These are phyloP conservation scores for Aspergillus quadricinctus DNA, from an alignment of 2,329 filamentous ascomycete genomes.

Conservation along the genomic window DNA sequence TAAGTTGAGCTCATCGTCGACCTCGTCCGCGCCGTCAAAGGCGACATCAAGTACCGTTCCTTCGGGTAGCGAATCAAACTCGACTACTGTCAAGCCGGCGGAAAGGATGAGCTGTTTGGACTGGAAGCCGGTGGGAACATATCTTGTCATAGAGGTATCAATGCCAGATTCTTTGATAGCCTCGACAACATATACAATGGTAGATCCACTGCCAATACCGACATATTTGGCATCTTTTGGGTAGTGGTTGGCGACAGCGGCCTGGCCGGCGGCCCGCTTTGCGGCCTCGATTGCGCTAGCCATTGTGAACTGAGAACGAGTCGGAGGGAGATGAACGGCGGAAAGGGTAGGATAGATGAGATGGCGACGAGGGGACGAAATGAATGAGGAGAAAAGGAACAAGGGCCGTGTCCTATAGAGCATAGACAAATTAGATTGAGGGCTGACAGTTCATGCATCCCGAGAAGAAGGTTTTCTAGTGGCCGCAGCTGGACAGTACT, in stretches of 20 bases:
- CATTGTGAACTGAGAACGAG: constrained; percentile 28
- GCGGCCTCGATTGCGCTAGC: constrained; percentile 49
- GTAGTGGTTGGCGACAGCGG: constrained; percentile 59
- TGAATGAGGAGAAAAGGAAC: constrained; percentile 1
- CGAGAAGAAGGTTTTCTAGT: not conserved
- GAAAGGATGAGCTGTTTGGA: constrained; percentile 79
- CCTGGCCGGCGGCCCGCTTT: constrained; percentile 56
- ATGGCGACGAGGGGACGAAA: constrained; percentile 2
- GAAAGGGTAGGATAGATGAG: constrained; percentile 1
- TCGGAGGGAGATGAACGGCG: not conserved
- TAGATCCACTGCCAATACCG: constrained; percentile 62
- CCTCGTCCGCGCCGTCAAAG: constrained; percentile 96
- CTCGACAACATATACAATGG: constrained; percentile 64
- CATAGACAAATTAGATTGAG: constrained; percentile 8
- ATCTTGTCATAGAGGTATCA: constrained; percentile 61
- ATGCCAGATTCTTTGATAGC: constrained; percentile 52
- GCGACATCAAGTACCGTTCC: constrained; percentile 72
- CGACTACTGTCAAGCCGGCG: constrained; percentile 71
- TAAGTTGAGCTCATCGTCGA: constrained; percentile 89
- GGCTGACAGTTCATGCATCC: constrained; percentile 9
- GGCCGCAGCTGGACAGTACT: not conserved
- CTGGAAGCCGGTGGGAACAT: constrained; percentile 89
- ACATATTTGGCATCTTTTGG: constrained; percentile 53
- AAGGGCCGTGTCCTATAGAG: constrained; percentile 7
- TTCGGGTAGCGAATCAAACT: constrained; percentile 69